Conservation (phyloP, 768 basidiomycete genomes). For the Kwoniella dendrophila region DNA sequence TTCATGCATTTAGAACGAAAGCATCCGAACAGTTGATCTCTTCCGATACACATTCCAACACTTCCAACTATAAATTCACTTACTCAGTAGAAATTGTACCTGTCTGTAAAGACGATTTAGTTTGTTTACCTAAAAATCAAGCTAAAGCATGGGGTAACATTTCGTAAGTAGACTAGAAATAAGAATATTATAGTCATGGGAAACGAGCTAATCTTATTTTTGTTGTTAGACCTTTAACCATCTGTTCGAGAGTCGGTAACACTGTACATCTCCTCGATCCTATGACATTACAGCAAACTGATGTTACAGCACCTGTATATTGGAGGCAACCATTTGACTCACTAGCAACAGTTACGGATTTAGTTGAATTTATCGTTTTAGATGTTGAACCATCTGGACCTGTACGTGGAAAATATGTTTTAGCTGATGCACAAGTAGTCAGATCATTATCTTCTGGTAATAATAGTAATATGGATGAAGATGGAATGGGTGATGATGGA, state of each 20-base stretch:
- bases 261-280: constrained; percentile 90
- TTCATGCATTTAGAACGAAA: constrained; percentile 67
- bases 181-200: neutral
- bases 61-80: constrained; percentile 95
- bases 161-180: constrained; percentile 55
- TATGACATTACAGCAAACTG: constrained; percentile 77
- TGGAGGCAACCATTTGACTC: constrained; percentile 91
- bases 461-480: constrained; percentile 62
- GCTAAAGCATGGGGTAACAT: constrained; percentile 86
- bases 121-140: constrained; percentile 80
- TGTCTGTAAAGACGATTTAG: constrained; percentile 96
- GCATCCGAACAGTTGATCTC: constrained; percentile 92
- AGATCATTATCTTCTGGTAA: constrained; percentile 69
- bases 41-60: constrained; percentile 84
- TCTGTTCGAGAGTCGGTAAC: constrained; percentile 90
- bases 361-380: constrained; percentile 91
- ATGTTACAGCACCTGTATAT: constrained; percentile 74
- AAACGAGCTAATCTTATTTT: constrained; percentile 4
- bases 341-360: constrained; percentile 77
- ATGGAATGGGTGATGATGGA: constrained; percentile 65
- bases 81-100: constrained; percentile 97
- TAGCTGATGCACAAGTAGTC: constrained; percentile 88
- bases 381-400: constrained; percentile 84
- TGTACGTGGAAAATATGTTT: constrained; percentile 74
- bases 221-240: constrained; percentile 65